These are phyloP conservation scores for Diaporthe sp. DNA, from an alignment of 2,329 filamentous ascomycete genomes.

Conservation along the genomic window DNA sequence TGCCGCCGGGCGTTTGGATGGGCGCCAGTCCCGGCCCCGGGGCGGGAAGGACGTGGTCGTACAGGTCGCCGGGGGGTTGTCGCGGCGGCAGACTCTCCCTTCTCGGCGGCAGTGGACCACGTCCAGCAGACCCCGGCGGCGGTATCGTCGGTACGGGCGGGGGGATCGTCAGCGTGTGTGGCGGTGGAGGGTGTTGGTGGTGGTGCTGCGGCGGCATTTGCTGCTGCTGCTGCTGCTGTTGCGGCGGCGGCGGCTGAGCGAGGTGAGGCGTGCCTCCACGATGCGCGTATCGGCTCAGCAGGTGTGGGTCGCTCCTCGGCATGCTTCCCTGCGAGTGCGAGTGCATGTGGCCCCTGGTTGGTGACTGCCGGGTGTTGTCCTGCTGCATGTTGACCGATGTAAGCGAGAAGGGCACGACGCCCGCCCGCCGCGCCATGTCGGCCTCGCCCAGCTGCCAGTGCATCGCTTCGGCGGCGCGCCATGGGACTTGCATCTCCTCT, in stretches of 20 bases:
- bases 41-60: constrained; percentile 45
- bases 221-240: constrained; percentile 3
- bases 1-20: constrained; percentile 56
- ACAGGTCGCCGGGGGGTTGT: constrained; percentile 52
- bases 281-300: constrained; percentile 34
- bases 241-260: constrained; percentile 18
- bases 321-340: constrained; percentile 63
- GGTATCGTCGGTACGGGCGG: constrained; percentile 40
- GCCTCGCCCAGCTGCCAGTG: constrained; percentile 96
- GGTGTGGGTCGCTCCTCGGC: constrained; percentile 51
- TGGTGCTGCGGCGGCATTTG: constrained; percentile 8
- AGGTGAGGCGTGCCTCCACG: constrained; percentile 23
- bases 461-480: constrained; percentile 97
- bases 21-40: constrained; percentile 63
- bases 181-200: constrained; percentile 39
- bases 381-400: constrained; percentile 63
- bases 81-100: constrained; percentile 58
- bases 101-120: constrained; percentile 56
- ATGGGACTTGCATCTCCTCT: constrained; percentile 94
- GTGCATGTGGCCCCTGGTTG: constrained; percentile 55
- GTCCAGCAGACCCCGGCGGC: constrained; percentile 50
- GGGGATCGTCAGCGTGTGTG: constrained; percentile 42
- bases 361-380: constrained; percentile 34
- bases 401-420: constrained; percentile 86
- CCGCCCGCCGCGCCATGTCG: constrained; percentile 94